Evolutionary conservation across 2,329 filamentous ascomycete species (phyloP).

Genomic region (Colletotrichum higginsianum): DNA sequence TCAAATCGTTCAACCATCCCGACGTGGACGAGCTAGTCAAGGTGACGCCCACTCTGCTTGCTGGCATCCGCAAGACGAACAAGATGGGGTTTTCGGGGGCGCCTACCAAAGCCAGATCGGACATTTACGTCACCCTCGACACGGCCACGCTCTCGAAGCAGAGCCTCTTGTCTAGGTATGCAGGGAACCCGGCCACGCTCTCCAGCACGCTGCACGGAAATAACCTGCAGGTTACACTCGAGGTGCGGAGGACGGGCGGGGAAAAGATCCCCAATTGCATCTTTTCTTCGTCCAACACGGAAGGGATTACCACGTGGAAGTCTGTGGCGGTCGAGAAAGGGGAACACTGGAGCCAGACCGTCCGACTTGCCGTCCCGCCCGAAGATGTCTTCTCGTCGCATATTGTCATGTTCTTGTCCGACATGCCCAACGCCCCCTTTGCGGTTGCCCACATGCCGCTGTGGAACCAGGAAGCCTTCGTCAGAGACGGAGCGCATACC

Average conservation of each 20-base stretch:
- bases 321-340: conserved; percentile 85
- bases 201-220: conserved; percentile 73
- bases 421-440: conserved; percentile 89
- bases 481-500: conserved; percentile 86
- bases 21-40: conserved; percentile 88
- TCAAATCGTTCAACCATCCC: conserved; percentile 82
- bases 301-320: conserved; percentile 87
- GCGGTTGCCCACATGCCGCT: conserved; percentile 93
- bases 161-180: conserved; percentile 75
- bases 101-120: conserved; percentile 88
- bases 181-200: conserved; percentile 82
- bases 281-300: conserved; percentile 85
- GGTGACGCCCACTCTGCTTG: conserved; percentile 88
- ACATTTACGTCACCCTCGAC: conserved; percentile 92
- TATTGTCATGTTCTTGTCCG: conserved; percentile 89
- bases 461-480: conserved; percentile 93
- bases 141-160: conserved; percentile 85
- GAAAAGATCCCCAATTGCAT: conserved; percentile 91
- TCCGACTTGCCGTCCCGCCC: conserved; percentile 84
- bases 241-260: conserved; percentile 85
- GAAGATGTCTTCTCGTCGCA: conserved; percentile 87
- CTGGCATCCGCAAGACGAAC: conserved; percentile 83
- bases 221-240: conserved; percentile 90
- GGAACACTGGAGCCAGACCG: conserved; percentile 88
- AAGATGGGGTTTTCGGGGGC: conserved; percentile 96